These are phyloP conservation scores for Eimeria praecox DNA, from an alignment of 169 alveolate genomes.

Conservation along the genomic window DNA sequence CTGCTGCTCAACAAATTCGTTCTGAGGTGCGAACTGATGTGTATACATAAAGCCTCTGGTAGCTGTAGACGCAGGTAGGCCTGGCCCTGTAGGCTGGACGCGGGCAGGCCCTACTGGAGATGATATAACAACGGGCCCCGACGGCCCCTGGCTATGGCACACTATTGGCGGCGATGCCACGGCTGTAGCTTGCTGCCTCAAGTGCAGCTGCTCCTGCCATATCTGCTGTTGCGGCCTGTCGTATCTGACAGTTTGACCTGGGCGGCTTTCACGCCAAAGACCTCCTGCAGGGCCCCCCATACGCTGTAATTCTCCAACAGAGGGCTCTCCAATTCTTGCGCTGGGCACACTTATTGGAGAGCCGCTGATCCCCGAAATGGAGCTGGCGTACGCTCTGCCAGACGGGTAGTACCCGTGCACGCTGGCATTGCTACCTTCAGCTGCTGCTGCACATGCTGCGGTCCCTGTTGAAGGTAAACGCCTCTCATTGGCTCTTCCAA, in stretches of 20 bases:
- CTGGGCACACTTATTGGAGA: not conserved
- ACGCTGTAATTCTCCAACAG: not conserved
- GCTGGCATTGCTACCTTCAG: constrained; percentile 16
- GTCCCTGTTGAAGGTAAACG: not conserved
- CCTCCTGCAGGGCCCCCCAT: constrained; percentile 18
- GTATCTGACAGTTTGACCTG: constrained; percentile 46
- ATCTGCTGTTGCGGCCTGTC: constrained; percentile 17
- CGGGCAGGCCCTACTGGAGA: constrained; percentile 42
- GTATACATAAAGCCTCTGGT: constrained; percentile 12
- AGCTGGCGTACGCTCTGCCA: not conserved
- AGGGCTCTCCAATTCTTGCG: not conserved
- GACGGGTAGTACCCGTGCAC: not conserved
- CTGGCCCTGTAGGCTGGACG: constrained; percentile 25
- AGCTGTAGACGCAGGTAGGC: constrained; percentile 3
- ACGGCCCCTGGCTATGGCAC: constrained; percentile 57
- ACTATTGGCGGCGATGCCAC: constrained; percentile 20
- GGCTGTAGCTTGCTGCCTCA: constrained; percentile 19
- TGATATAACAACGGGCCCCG: constrained; percentile 2
- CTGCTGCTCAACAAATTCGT: constrained; percentile 61
- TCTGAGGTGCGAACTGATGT: constrained; percentile 20
- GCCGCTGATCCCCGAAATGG: not conserved
- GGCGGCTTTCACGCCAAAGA: constrained; percentile 20
- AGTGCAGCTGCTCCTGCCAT: constrained; percentile 59
- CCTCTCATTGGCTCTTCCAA: constrained; percentile 25
- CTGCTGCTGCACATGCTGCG: constrained; percentile 25